phyloP scores from a whole-genome alignment of 345 rosid species.

The Syzygium oleosum region DNA sequence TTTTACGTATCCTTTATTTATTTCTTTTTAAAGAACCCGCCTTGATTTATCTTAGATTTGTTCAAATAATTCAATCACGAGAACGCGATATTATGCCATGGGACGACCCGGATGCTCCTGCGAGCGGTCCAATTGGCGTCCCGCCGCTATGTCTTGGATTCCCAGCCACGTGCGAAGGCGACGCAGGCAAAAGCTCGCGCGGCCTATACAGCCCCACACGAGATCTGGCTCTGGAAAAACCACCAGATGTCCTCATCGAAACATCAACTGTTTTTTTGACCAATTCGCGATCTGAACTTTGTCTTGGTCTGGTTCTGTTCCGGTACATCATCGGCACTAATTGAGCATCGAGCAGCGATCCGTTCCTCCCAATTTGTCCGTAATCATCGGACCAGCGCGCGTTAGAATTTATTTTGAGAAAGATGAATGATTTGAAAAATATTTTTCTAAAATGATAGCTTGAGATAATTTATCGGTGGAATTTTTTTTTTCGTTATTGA shows the following conservation, averaged over 20 bases:
- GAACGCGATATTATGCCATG: accelerated
- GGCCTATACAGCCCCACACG: not conserved
- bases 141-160: not conserved
- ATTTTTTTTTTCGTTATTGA: too few relatives aligned
- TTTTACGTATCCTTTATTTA: too few relatives aligned
- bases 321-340: not conserved
- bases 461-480: too few relatives aligned
- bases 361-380: not conserved
- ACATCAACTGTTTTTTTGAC: accelerated
- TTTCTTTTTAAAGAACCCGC: not conserved
- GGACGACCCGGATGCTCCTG: not conserved
- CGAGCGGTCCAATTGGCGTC: not conserved
- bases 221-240: not conserved
- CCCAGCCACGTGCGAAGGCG: not conserved
- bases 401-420: too few relatives aligned
- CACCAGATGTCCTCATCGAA: not conserved
- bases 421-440: too few relatives aligned
- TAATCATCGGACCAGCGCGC: too few relatives aligned
- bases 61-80: not conserved
- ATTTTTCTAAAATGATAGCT: too few relatives aligned
- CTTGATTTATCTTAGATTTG: not conserved
- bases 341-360: not conserved
- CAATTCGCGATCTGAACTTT: not conserved
- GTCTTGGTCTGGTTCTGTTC: not conserved
- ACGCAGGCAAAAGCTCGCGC: not conserved